A percentile compares a stretch with the other conserved stretches of the same genome.
Evolutionary conservation across 805 yeast genomes (phyloP).

Genomic region (Ascoidea asiatica): DNA sequence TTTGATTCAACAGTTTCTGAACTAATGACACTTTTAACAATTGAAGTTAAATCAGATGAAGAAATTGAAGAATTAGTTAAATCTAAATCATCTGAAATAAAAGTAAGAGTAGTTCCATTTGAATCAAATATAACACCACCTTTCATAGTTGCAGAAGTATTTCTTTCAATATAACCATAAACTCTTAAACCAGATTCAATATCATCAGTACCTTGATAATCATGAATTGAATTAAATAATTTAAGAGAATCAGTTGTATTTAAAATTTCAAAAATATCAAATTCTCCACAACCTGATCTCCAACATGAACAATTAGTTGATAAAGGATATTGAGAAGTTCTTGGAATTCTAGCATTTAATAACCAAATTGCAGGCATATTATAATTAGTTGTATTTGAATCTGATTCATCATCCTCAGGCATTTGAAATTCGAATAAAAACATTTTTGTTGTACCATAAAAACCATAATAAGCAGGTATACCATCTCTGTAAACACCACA

Average conservation of each 20-base stretch:
- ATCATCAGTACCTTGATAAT: constrained; percentile 58
- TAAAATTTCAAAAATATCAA: constrained; percentile 64
- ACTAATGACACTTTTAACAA: constrained; percentile 26
- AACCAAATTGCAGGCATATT: constrained; percentile 74
- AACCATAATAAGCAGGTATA: constrained; percentile 66
- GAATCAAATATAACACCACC: constrained; percentile 66
- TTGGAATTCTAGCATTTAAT: constrained; percentile 56
- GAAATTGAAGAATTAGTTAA: constrained; percentile 32
- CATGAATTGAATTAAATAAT: constrained; percentile 58
- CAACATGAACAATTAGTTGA: constrained; percentile 60
- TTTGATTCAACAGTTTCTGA: constrained; percentile 17
- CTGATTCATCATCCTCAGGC: constrained; percentile 38
- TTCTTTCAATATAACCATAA: constrained; percentile 43
- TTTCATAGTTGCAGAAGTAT: constrained; percentile 33
- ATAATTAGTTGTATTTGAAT: constrained; percentile 22
- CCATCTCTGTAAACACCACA: constrained; percentile 72
- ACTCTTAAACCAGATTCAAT: constrained; percentile 47
- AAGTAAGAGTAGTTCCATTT: constrained; percentile 45
- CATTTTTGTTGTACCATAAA: constrained; percentile 52
- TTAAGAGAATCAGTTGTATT: constrained; percentile 42
- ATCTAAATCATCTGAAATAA: constrained; percentile 38
- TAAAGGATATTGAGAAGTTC: constrained; percentile 58
- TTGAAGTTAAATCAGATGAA: constrained; percentile 26
- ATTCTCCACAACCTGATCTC: constrained; percentile 71
- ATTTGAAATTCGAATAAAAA: constrained; percentile 57